A percentile compares a stretch with the other conserved stretches of the same genome.
These are phyloP conservation scores for Nakaseomyces uthaithaninus DNA, from an alignment of 1,139 yeast species.

Conservation along the genomic window DNA sequence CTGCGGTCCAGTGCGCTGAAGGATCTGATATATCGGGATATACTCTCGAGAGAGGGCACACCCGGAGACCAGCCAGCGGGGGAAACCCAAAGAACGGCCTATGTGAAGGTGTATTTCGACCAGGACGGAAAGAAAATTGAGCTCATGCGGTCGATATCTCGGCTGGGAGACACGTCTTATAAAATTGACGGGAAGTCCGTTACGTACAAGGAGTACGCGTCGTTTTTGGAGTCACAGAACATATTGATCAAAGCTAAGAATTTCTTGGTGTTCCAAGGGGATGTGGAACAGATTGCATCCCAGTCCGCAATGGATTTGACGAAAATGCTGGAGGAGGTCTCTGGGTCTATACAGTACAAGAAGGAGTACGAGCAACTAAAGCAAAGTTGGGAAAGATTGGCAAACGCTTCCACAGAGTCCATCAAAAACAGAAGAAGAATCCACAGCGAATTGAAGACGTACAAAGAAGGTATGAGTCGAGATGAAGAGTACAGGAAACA, in stretches of 20 bases:
- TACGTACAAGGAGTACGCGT: conserved; percentile 56
- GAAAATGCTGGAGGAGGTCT: conserved; percentile 65
- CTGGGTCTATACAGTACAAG: conserved; percentile 67
- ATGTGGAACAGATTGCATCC: conserved; percentile 87
- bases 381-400: conserved; percentile 60
- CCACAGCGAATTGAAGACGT: conserved; percentile 70
- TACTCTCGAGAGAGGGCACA: conserved; percentile 24
- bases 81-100: conserved; percentile 41
- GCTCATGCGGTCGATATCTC: conserved; percentile 41
- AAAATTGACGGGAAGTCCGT: conserved; percentile 56
- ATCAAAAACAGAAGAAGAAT: conserved; percentile 67
- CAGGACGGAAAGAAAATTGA: conserved; percentile 42
- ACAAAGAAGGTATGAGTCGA: conserved; percentile 67
- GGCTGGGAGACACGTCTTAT: conserved; percentile 60
- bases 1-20: conserved; percentile 65
- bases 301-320: conserved; percentile 76
- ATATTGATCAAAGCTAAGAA: conserved; percentile 85
- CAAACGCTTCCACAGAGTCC: conserved; percentile 54
- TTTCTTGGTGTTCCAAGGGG: conserved; percentile 93
- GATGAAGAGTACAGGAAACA: conserved; percentile 60
- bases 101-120: conserved; percentile 75
- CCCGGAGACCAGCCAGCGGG: conserved; percentile 12
- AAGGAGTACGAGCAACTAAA: conserved; percentile 61
- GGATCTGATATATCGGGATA: conserved; percentile 77
- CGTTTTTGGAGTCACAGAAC: conserved; percentile 65